These are phyloP conservation scores for Hemisphaericaspora xylofermentans DNA, from an alignment of 1,139 yeast species.

Conservation along the genomic window DNA sequence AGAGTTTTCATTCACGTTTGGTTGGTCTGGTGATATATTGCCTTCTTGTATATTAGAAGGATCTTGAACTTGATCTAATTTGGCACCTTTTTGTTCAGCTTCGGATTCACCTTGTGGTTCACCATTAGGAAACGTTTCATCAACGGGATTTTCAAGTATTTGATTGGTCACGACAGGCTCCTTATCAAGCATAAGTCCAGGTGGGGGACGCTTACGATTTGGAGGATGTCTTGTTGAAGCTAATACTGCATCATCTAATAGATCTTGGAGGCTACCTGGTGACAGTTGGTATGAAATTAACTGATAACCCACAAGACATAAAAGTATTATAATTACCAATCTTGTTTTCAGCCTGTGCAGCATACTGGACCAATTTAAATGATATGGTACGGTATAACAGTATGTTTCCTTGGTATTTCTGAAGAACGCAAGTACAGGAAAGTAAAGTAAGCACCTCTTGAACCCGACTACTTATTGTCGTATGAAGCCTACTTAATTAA, in stretches of 20 bases:
- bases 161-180: conserved; percentile 9
- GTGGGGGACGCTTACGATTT: not conserved
- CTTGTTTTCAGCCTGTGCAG: conserved; percentile 6
- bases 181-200: not conserved
- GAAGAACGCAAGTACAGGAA: too few relatives aligned
- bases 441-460: too few relatives aligned
- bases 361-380: conserved; percentile 1
- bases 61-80: conserved; percentile 1
- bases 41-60: not conserved
- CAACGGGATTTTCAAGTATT: conserved; percentile 10
- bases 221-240: conserved; percentile 4
- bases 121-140: conserved; percentile 9
- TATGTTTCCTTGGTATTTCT: too few relatives aligned
- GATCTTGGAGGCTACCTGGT: not conserved
- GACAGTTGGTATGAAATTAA: conserved; percentile 1
- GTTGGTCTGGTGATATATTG: too few relatives aligned
- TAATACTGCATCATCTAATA: not conserved
- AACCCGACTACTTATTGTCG: too few relatives aligned
- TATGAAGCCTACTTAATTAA: too few relatives aligned
- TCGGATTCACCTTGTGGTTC: conserved; percentile 5
- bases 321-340: conserved; percentile 5
- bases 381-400: not conserved
- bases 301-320: conserved; percentile 8
- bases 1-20: too few relatives aligned
- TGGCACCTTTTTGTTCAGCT: not conserved